phyloP scores from a whole-genome alignment of 1,284 basidiomycete genomes.

The Volvariella surrecta region DNA sequence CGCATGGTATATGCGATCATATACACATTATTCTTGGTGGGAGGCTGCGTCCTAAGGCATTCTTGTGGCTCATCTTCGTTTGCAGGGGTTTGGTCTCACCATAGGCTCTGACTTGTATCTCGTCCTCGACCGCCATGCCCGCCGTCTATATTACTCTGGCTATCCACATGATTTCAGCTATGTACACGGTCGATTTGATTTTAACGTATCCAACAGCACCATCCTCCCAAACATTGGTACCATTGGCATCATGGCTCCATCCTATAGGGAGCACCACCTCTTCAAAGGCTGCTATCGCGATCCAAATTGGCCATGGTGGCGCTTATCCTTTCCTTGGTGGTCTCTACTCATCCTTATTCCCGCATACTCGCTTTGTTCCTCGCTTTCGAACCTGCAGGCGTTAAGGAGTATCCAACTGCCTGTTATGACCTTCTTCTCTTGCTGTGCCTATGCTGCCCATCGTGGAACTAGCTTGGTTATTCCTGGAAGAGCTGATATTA shows the following conservation, averaged over 20 bases:
- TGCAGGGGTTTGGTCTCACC: slow-evolving; percentile 74
- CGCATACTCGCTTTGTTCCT: slow-evolving; percentile 68
- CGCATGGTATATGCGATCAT: slow-evolving; percentile 85
- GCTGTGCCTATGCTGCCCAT: slow-evolving; percentile 68
- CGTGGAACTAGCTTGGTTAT: slow-evolving; percentile 40
- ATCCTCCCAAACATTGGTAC: slow-evolving; percentile 43
- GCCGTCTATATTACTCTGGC: slow-evolving; percentile 36
- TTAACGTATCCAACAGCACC: slow-evolving; percentile 36
- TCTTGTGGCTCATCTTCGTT: slow-evolving; percentile 1
- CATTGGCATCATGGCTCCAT: slow-evolving; percentile 49
- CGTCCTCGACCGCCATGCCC: slow-evolving; percentile 63
- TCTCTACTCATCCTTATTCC: slow-evolving; percentile 73
- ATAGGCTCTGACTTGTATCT: slow-evolving; percentile 84
- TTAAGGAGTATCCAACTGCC: slow-evolving; percentile 60
- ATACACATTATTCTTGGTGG: slow-evolving; percentile 75
- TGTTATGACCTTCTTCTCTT: slow-evolving; percentile 76
- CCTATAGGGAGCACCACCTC: slow-evolving; percentile 30
- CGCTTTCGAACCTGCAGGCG: slow-evolving; percentile 72
- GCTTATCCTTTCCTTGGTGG: slow-evolving; percentile 71
- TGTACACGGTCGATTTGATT: slow-evolving; percentile 54
- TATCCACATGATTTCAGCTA: slow-evolving; percentile 36
- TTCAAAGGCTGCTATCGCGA: slow-evolving; percentile 69
- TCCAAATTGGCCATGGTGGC: slow-evolving; percentile 68
- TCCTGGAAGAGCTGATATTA: slow-evolving; percentile 46
- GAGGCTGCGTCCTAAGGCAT: slow-evolving; percentile 9